Evolutionary conservation across 805 yeast species (phyloP), one percentile per base, ranked within the genome.

Genomic region (Saccharomycopsis sp.): DNA sequence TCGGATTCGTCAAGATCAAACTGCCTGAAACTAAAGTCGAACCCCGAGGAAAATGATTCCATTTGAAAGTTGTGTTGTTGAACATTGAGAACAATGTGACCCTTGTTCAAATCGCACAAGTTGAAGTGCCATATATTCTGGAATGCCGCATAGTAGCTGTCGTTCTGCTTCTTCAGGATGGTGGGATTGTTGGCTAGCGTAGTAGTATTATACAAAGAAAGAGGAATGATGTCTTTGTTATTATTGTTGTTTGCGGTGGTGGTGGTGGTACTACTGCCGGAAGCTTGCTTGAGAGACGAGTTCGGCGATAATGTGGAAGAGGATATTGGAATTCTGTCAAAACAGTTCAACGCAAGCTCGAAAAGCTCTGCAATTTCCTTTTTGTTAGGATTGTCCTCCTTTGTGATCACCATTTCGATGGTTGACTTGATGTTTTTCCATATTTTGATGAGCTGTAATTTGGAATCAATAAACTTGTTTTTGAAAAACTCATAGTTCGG

Each of bases 41-140:
- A 79, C 2, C 92, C 92, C 34, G 63, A 64, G 4, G 84, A 65
- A 21, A 56, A 55, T 32, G 75, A 64, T 40, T 74, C 75, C 55
- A 76, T 65, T 31, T 66, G 64, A 41, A 80, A 61, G 38, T 64
- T 57, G 2, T 80, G 75, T 39, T 65, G 61, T 10, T 53, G 61
- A 44, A 64, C 61, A 40, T 61, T 62, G 42, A 73, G 60, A 36
- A 63, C 58, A 39, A 77, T 61, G 37, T 60, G 56, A 5, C 81
- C 86, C 49, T 64, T 60, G 18, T 64, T 57, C 21, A 67, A 67
- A 53, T 81, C 89, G 51, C 86, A 73, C 34, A 82, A 61, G 51
- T 80, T 80, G 56, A 77, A 77, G 56, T 82, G 85, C 94, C 94
- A 82, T 43, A 78, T 66, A 52, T 77, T 77, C 53, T 77, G 78